Evolutionary conservation across 2,329 filamentous ascomycete genomes (phyloP).

Genomic region (Fusarium odoratissimum): DNA sequence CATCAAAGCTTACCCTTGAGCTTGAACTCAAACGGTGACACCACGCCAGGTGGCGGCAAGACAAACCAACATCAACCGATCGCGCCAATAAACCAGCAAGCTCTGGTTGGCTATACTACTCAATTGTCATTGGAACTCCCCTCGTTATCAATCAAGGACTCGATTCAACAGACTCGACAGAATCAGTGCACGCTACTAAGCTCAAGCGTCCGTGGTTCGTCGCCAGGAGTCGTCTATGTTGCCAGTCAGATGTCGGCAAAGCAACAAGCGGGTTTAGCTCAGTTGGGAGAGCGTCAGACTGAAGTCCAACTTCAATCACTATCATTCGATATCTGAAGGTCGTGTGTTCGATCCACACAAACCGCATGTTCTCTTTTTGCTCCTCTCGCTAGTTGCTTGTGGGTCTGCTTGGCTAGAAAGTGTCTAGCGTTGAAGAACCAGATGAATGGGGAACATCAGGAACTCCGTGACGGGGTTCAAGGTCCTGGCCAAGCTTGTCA

Average conservation of each 20-base stretch:
- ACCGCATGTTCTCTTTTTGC: background rate
- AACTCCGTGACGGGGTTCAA: background rate
- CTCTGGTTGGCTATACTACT: rapidly evolving
- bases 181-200: background rate
- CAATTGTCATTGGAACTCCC: background rate
- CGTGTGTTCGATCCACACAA: conserved; percentile 18
- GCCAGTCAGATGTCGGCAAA: background rate
- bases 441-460: background rate
- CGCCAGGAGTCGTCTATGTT: background rate
- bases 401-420: background rate
- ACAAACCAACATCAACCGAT: background rate
- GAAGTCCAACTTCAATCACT: conserved; percentile 7
- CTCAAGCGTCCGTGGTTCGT: background rate
- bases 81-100: background rate
- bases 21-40: background rate
- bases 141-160: rapidly evolving
- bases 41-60: background rate
- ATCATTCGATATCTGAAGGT: conserved; percentile 13
- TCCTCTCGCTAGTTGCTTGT: background rate
- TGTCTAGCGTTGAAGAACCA: background rate
- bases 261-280: conserved; percentile 7
- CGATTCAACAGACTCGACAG: background rate
- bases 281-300: conserved; percentile 21
- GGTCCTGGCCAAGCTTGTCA: background rate
- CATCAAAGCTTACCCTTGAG: background rate